phyloP scores from a whole-genome alignment of 169 alveolate species.

The Plasmodium gallinaceum region DNA sequence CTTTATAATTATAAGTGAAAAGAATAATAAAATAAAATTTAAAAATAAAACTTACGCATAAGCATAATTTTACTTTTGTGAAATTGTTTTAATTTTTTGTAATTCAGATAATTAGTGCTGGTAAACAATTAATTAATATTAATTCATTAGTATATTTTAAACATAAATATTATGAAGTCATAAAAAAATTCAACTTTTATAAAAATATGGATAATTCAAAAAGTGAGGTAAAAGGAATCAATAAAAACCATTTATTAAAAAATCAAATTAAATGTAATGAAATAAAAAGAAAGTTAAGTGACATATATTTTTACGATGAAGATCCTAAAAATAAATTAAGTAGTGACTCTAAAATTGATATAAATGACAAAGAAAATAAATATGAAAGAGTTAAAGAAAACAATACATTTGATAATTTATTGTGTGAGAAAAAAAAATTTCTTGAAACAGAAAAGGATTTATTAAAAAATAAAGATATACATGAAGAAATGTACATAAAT shows the following conservation, averaged over 20 bases:
- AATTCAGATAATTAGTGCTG: no score
- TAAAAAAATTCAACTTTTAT: no score
- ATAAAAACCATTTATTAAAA: background rate
- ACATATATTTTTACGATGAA: constrained; percentile 1
- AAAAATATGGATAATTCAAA: constrained; percentile 35
- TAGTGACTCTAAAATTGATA: background rate
- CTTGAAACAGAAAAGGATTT: constrained; percentile 11
- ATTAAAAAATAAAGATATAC: constrained; percentile 11
- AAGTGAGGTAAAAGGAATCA: constrained; percentile 4
- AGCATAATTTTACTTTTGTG: no score
- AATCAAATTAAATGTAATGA: constrained; percentile 4
- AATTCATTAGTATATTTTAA: no score
- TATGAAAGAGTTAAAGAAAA: constrained; percentile 2
- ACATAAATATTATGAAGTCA: no score
- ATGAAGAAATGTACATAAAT: constrained; percentile 12
- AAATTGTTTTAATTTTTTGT: no score
- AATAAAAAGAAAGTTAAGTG: constrained; percentile 27
- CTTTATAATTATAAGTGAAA: no score
- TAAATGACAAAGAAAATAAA: background rate
- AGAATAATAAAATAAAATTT: no score
- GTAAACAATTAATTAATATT: no score
- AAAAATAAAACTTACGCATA: no score
- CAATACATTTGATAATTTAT: constrained; percentile 9
- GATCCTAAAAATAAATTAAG: constrained; percentile 6
- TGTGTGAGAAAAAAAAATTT: background rate